A percentile compares a stretch with the other conserved stretches of the same genome.
These are phyloP conservation scores for Botryosphaeria agaves DNA, from an alignment of 2,329 filamentous ascomycete genomes.

Conservation along the genomic window DNA sequence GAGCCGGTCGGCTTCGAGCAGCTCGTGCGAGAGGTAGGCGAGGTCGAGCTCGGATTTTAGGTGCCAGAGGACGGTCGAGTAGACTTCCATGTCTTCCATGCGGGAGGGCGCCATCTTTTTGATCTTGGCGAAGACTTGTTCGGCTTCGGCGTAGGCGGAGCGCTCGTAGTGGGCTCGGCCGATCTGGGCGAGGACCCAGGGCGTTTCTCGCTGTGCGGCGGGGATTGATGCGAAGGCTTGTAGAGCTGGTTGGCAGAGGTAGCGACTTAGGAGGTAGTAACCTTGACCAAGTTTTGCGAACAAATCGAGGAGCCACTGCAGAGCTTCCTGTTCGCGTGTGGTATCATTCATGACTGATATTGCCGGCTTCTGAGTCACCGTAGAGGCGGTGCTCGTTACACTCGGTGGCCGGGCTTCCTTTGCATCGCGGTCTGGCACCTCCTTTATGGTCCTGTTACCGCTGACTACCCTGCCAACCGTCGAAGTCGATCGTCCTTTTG, in stretches of 20 bases:
- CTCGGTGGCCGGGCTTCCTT: conserved; percentile 35
- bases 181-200: conserved; percentile 84
- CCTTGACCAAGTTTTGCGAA: conserved; percentile 68
- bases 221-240: conserved; percentile 56
- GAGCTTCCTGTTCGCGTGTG: conserved; percentile 53
- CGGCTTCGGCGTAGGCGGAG: conserved; percentile 68
- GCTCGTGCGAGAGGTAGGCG: conserved; percentile 78
- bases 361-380: conserved; percentile 7
- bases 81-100: conserved; percentile 92
- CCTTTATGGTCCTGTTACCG: conserved; percentile 73
- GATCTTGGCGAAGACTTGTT: conserved; percentile 68
- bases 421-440: conserved; percentile 24
- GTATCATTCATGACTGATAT: no score
- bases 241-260: conserved; percentile 61
- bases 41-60: conserved; percentile 82
- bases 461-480: conserved; percentile 77
- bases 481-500: conserved; percentile 47
- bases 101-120: conserved; percentile 65
- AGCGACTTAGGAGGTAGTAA: conserved; percentile 63
- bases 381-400: conserved; percentile 11
- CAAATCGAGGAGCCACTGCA: conserved; percentile 62
- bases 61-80: conserved; percentile 98
- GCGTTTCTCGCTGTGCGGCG: conserved; percentile 64
- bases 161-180: conserved; percentile 87
- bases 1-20: conserved; percentile 72